These are phyloP conservation scores for Vitis riparia DNA, from an alignment of 164 flowering plant species.

Conservation along the genomic window DNA sequence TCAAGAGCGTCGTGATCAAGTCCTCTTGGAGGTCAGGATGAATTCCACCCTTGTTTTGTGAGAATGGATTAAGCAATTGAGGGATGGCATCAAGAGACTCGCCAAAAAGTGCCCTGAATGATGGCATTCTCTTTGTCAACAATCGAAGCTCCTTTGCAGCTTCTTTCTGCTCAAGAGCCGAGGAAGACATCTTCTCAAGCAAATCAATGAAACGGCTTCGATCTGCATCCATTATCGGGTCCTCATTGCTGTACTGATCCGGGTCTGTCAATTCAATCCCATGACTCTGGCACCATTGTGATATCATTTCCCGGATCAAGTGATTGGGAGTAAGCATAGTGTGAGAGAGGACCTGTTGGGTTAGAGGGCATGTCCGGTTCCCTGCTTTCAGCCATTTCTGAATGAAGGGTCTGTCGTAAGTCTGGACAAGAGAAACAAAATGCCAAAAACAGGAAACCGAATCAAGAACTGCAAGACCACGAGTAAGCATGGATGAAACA, in stretches of 20 bases:
- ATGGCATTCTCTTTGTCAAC: slow-evolving; percentile 63
- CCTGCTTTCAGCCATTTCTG: slow-evolving; percentile 69
- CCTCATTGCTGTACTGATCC: slow-evolving; percentile 24
- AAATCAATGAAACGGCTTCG: slow-evolving; percentile 40
- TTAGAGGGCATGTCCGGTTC: slow-evolving; percentile 60
- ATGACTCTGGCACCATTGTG: slow-evolving; percentile 59
- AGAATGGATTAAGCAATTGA: slow-evolving; percentile 52
- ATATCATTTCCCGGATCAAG: slow-evolving; percentile 52
- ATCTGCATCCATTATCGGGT: slow-evolving; percentile 39
- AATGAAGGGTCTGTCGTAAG: slow-evolving; percentile 66
- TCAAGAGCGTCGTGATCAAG: slow-evolving; percentile 70
- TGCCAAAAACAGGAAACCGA: not conserved
- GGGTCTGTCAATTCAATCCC: slow-evolving; percentile 40
- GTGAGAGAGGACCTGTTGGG: slow-evolving; percentile 70
- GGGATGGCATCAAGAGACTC: slow-evolving; percentile 52
- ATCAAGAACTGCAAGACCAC: not conserved
- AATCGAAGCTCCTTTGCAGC: slow-evolving; percentile 74
- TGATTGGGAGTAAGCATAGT: slow-evolving; percentile 62
- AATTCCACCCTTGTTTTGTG: slow-evolving; percentile 22
- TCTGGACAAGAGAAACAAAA: slow-evolving; percentile 41
- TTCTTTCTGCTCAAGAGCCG: slow-evolving; percentile 46
- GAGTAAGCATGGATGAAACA: not conserved
- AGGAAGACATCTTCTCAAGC: slow-evolving; percentile 47
- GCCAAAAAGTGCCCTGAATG: slow-evolving; percentile 71
- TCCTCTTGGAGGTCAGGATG: slow-evolving; percentile 75